These are phyloP conservation scores for Isabelozyma gotoi DNA, from an alignment of 805 yeast species.

Conservation along the genomic window DNA sequence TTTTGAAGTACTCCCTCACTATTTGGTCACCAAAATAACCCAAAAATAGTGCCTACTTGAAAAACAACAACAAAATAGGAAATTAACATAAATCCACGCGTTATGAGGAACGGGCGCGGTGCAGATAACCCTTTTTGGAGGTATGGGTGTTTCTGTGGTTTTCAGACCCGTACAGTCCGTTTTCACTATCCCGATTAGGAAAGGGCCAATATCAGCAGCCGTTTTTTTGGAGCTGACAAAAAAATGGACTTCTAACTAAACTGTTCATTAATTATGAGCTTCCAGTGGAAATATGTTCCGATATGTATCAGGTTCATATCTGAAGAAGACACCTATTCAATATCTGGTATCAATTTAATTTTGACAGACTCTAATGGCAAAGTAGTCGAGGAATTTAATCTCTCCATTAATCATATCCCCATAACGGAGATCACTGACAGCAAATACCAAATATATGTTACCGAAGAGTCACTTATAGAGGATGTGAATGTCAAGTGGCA, in stretches of 20 bases:
- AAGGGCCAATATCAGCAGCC: background rate
- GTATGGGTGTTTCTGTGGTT: too few species aligned
- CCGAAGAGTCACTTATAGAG: background rate
- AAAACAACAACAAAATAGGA: background rate
- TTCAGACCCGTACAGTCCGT: background rate
- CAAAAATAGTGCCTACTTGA: too few species aligned
- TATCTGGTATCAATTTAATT: slow-evolving; percentile 22
- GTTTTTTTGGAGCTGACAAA: too few species aligned
- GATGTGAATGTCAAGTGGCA: slow-evolving; percentile 13
- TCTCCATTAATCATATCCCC: slow-evolving; percentile 16
- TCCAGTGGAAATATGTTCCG: slow-evolving; percentile 17
- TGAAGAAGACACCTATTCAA: slow-evolving; percentile 12
- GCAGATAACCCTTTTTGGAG: too few species aligned
- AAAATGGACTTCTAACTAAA: too few species aligned
- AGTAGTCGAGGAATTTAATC: slow-evolving; percentile 9
- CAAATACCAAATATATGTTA: slow-evolving; percentile 6
- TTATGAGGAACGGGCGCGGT: background rate
- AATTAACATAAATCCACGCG: background rate
- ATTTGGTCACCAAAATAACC: background rate
- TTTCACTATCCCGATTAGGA: background rate
- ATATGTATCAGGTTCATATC: slow-evolving; percentile 20
- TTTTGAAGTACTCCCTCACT: background rate
- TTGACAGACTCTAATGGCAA: background rate
- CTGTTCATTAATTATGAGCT: slow-evolving; percentile 2
- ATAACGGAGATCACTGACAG: slow-evolving; percentile 1